A percentile compares a stretch with the other conserved stretches of the same genome.
These are phyloP conservation scores for Botryotinia convoluta DNA, from an alignment of 2,329 filamentous ascomycete genomes.

Conservation along the genomic window DNA sequence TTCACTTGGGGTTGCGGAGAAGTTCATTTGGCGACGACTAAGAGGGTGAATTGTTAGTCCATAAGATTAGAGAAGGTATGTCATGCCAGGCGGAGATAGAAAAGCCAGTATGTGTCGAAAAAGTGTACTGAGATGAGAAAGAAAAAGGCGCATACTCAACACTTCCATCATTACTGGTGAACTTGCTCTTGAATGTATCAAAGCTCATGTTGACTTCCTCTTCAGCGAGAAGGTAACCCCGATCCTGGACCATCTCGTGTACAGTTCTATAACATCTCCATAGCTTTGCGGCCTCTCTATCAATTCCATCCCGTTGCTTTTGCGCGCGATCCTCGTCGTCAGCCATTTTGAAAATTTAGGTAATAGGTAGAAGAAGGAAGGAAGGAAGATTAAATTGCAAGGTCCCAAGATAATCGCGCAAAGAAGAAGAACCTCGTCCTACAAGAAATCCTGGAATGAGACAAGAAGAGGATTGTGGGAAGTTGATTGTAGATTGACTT, in stretches of 20 bases:
- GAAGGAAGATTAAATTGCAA: background rate
- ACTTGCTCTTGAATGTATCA: constrained; percentile 74
- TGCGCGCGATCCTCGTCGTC: constrained; percentile 35
- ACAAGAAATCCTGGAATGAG: no score
- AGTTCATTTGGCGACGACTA: constrained; percentile 81
- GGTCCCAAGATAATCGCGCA: background rate
- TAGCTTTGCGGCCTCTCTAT: constrained; percentile 58
- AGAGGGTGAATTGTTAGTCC: constrained; percentile 5
- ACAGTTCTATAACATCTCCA: constrained; percentile 94
- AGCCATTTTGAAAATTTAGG: constrained; percentile 28
- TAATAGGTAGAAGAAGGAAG: background rate
- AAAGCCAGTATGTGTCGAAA: constrained; percentile 19
- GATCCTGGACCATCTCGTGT: constrained; percentile 90
- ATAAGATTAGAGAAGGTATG: background rate
- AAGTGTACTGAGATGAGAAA: background rate
- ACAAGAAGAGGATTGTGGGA: background rate
- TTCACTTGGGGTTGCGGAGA: constrained; percentile 80
- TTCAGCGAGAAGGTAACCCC: constrained; percentile 89
- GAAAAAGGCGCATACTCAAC: constrained; percentile 62
- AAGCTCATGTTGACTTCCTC: constrained; percentile 85
- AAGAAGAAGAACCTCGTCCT: background rate
- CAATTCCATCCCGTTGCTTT: constrained; percentile 38
- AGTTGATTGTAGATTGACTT: background rate
- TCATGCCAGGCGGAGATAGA: background rate
- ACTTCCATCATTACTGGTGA: constrained; percentile 67